Base-by-base conservation (phyloP, 78 protist species). In the Bigelowiella natans region DNA sequence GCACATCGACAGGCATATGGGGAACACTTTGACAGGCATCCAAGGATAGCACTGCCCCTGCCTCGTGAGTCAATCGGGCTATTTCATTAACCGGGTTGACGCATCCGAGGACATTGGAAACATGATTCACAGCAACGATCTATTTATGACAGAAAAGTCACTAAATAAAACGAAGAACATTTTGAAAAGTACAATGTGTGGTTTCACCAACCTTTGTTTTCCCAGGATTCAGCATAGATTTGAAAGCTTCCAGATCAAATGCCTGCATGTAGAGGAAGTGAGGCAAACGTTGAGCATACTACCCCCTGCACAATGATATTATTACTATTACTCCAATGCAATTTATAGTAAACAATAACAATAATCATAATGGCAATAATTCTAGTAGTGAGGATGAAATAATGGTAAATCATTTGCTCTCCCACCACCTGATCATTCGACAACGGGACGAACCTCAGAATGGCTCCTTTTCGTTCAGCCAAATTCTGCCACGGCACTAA, bases 401-500 rank as follows among this genome's bases (percentile, higher is more conserved):
- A n/a, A n/a, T n/a, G n/a, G n/a, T n/a, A n/a, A n/a, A n/a, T n/a
- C n/a, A n/a, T n/a, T n/a, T n/a, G n/a, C n/a, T n/a, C n/a, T n/a
- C n/a, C 73, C 18, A 7, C 34, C 7, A 51, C 73, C 73, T 51
- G 73, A 26, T 7, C 18, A 7, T 51, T 18, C 34, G 73, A 26
- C 73, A 51, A 34, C 40, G 40, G 36, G 36, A 86, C 88, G 39
- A 18, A 86, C 39, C 38, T 86, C 31, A 92, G 84, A 11, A 2
- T 37, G 11, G 73, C 39, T 38, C 88, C 82, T 7, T 2, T 0
- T 39, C 40, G 37, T 38, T 83, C 36, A 37, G 87, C 88, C 37
- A 89, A 88, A 51, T 36, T 83, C 92, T 92, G 94, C 94, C 94
- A 92, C 31, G 94, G 94, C 34, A 93, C 94, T 29, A 93, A 1